A percentile compares a stretch with the other conserved stretches of the same genome.
These are phyloP conservation scores for Hypoxylon lenormandii DNA, from an alignment of 495 filamentous ascomycete species.

Conservation along the genomic window DNA sequence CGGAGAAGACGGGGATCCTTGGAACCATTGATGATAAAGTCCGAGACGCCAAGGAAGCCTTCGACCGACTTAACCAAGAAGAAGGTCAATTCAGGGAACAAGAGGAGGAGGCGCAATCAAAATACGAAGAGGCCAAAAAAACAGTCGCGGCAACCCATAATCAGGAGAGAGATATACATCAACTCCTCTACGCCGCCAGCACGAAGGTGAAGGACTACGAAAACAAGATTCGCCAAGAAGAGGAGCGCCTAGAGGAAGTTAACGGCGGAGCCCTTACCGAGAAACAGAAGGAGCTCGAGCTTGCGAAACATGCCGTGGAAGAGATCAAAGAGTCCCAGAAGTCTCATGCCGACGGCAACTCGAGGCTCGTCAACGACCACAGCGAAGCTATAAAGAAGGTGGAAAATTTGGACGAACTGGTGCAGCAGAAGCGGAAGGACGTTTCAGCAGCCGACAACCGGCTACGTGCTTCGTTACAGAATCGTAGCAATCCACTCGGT, in stretches of 20 bases:
- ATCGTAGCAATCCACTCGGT: conserved; percentile 48
- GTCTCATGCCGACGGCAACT: conserved; percentile 49
- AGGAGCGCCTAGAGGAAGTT: conserved; percentile 64
- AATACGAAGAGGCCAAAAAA: conserved; percentile 49
- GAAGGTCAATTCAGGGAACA: conserved; percentile 55
- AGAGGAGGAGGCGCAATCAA: conserved; percentile 52
- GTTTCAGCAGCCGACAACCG: conserved; percentile 62
- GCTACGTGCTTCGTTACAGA: conserved; percentile 50
- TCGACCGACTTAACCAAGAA: conserved; percentile 48
- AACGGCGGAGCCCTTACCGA: conserved; percentile 62
- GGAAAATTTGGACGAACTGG: conserved; percentile 54
- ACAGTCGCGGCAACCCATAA: conserved; percentile 53
- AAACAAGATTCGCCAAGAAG: conserved; percentile 57
- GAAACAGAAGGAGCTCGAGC: conserved; percentile 57
- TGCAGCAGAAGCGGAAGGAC: conserved; percentile 59
- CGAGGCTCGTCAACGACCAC: conserved; percentile 40
- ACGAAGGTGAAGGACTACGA: conserved; percentile 54
- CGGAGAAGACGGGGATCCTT: conserved; percentile 48
- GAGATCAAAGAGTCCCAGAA: conserved; percentile 55
- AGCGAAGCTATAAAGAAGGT: conserved; percentile 47
- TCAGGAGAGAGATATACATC: conserved; percentile 63
- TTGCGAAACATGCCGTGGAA: conserved; percentile 64
- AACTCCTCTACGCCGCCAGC: conserved; percentile 51
- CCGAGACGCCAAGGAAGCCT: conserved; percentile 38
- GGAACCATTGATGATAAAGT: conserved; percentile 49